Conservation (phyloP, 1,139 yeast species). For the Debaryomycetaceae sp. region DNA sequence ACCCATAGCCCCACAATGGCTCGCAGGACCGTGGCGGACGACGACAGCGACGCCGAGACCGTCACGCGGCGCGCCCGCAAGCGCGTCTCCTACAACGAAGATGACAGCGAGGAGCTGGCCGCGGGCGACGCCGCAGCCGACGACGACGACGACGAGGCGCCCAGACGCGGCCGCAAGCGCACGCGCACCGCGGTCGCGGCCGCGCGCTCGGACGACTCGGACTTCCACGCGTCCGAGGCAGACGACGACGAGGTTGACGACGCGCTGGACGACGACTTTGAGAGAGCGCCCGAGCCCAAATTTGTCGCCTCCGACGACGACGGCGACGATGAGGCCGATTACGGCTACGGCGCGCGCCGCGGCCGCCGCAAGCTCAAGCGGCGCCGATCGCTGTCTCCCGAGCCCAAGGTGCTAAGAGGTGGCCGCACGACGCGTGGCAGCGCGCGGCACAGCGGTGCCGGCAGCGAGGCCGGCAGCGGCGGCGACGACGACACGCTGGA, state of each 20-base stretch:
- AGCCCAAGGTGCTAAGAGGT: constrained; percentile 14
- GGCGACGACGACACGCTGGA: constrained; percentile 29
- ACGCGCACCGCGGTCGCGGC: constrained; percentile 8
- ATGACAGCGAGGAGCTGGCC: constrained; percentile 10
- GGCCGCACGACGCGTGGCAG: constrained; percentile 16
- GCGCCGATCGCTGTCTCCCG: constrained; percentile 24
- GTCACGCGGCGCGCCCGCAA: constrained; percentile 14
- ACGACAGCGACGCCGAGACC: no score
- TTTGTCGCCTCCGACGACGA: constrained; percentile 40
- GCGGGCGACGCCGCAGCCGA: constrained; percentile 23
- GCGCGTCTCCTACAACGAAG: constrained; percentile 15
- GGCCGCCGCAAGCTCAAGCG: constrained; percentile 17
- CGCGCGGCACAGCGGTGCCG: constrained; percentile 17
- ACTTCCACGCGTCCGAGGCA: constrained; percentile 13
- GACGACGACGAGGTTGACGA: constrained; percentile 27
- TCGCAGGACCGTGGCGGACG: no score
- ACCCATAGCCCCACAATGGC: no score
- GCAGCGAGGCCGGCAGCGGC: constrained; percentile 23
- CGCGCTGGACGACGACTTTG: constrained; percentile 31
- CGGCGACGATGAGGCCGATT: constrained; percentile 23
- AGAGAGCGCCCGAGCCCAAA: constrained; percentile 25
- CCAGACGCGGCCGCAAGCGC: constrained; percentile 13
- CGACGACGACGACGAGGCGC: constrained; percentile 28
- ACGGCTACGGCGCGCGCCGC: constrained; percentile 17
- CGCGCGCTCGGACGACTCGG: constrained; percentile 17